Evolutionary conservation across 129 eudicot genomes (phyloP).

Genomic region (Helianthus tuberosus): DNA sequence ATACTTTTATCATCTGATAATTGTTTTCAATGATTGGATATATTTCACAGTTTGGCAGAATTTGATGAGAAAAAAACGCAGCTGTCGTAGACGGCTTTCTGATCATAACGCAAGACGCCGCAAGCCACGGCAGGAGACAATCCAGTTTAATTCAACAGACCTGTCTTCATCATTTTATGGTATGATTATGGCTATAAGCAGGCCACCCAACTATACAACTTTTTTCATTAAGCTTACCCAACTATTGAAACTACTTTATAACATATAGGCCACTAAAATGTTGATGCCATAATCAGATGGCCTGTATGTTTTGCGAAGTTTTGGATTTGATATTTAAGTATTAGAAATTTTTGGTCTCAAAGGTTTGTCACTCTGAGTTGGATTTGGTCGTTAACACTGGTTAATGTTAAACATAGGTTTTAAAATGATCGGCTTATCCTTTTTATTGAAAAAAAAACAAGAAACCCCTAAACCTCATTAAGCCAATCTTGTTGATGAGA

Average conservation of each 20-base stretch:
- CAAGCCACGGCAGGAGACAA: slow-evolving; percentile 74
- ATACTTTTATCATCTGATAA: slow-evolving; percentile 8
- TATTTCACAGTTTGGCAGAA: slow-evolving; percentile 81
- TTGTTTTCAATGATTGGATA: slow-evolving; percentile 20
- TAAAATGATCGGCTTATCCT: too few species aligned
- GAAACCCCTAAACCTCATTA: too few species aligned
- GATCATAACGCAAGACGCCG: slow-evolving; percentile 96
- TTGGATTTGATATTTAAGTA: too few species aligned
- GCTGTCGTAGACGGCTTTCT: slow-evolving; percentile 87
- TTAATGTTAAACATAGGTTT: too few species aligned
- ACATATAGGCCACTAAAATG: neutral
- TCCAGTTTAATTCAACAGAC: slow-evolving; percentile 64
- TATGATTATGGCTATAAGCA: slow-evolving; percentile 13
- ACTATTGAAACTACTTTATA: neutral
- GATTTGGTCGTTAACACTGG: too few species aligned
- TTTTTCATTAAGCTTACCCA: neutral
- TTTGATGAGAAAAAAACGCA: slow-evolving; percentile 88
- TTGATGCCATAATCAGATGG: too few species aligned
- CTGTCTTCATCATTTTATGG: slow-evolving; percentile 69
- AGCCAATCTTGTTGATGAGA: too few species aligned
- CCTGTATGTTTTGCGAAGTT: too few species aligned
- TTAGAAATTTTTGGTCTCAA: too few species aligned
- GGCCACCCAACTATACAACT: neutral
- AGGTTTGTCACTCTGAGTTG: too few species aligned
- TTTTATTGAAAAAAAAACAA: too few species aligned